Base-by-base conservation (phyloP, 1,139 yeast species). In the Kodamaea fungicola region DNA sequence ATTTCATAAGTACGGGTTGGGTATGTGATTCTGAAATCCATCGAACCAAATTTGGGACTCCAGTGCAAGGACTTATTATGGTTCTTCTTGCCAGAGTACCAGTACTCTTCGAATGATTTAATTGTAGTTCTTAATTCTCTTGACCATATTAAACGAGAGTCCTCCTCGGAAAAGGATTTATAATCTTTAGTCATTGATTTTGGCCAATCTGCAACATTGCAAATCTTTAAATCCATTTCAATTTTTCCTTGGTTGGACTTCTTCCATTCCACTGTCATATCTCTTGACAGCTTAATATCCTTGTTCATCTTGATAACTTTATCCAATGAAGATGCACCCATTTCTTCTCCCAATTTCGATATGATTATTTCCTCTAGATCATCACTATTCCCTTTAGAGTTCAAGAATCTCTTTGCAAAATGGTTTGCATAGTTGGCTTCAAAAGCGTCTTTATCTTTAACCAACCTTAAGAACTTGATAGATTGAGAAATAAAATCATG, bases 301-400 rank as follows among this genome's bases (percentile, higher is more conserved):
- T 79, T 76, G 51, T 89, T 80, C 98, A 92, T 92, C 36, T 88
- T 89, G 53, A 88, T 92, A 31, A 90, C 72, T 51, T 84, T 85
- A 3, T 85, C 76, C 2, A 95, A 80, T 39, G 87, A 85, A 0
- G 90, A 75, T 2, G 87, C 72, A 0, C 97, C 97, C 51, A 85
- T 74, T 53, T 87, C 96, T 50, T 80, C 81, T 46, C 84, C 78
- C 35, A 90, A 67, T 53, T 78, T 81, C 1, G 84, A 72, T 26
- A 92, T 77, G 57, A 89, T 70, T 39, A 74, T 63, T 49, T 80
- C 80, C 56, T 90, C 97, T 7, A 83, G 62, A 42, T 86, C 94
- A 30, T 40, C 43, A 16, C 43, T 46, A 16, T 54, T 44, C 1
- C 59, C 57, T 42, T 74, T 76, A 9, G 72, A 51, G 41, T 73